Evolutionary conservation across 179 eudicot species (phyloP), one percentile per base, ranked within the genome.

Genomic region (Corrigiola litoralis): DNA sequence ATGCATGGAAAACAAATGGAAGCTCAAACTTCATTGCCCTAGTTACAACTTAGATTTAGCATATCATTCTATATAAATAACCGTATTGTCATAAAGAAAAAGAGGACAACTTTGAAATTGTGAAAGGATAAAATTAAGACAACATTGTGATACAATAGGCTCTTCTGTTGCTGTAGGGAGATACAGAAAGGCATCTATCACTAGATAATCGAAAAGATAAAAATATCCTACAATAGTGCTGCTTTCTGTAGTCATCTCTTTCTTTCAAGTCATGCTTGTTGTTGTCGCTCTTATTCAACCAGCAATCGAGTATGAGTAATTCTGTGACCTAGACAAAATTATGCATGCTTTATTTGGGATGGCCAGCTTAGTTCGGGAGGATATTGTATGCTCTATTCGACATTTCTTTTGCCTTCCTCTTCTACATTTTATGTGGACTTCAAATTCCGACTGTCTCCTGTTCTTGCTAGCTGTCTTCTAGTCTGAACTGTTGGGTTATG

Each of bases 71-170:
- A n/a, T n/a, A n/a, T n/a, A n/a, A n/a, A n/a, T n/a, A n/a, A n/a
- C n/a, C n/a, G n/a, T 12, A n/a, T 28, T 25, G n/a, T 14, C 28
- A 5, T 14, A 9, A 47, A 47, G n/a, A 44, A 34, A n/a, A 34
- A 25, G 11, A 63, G 17, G 3, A 6, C 8, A 21, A 48, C 7
- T 6, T 4, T 28, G 11, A 20, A 17, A 41, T 42, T 61, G 54
- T 51, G 14, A 61, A 42, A 6, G n/a, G 50, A 28, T 53, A 50
- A 33, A 50, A 33, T 44, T 14, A 18, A 28, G 58, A 29, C 1
- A n/a, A 14, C n/a, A 23, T 61, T 33, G 40, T n/a, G 17, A 44
- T 62, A 20, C 29, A 36, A 67, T 6, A 56, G 63, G 69, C 18
- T 23, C 5, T 51, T 37, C 28, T 8, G 27, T 52, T 33, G 58